Evolutionary conservation across 768 basidiomycete genomes (phyloP).

Genomic region (Calocybe gangraenosa): DNA sequence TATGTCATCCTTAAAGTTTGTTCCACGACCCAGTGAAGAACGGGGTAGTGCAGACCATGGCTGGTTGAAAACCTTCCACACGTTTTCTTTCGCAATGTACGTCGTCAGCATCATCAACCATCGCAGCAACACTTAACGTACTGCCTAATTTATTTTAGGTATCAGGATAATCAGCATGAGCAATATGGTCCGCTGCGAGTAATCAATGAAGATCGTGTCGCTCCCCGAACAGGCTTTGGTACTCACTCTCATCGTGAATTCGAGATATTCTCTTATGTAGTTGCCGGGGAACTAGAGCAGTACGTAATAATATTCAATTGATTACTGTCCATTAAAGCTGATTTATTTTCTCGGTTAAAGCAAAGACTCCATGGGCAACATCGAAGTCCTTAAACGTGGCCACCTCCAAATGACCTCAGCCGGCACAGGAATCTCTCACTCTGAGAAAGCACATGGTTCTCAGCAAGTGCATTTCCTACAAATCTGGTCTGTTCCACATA

Average conservation of each 20-base stretch:
- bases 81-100: constrained; percentile 72
- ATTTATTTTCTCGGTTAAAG: too few relatives aligned
- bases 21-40: constrained; percentile 54
- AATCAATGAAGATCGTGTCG: constrained; percentile 92
- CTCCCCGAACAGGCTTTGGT: constrained; percentile 74
- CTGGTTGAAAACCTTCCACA: constrained; percentile 87
- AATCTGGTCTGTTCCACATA: constrained; percentile 39
- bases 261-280: constrained; percentile 90
- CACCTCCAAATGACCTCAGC: constrained; percentile 90
- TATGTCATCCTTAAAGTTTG: constrained; percentile 34
- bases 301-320: constrained; percentile 41
- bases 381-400: constrained; percentile 84
- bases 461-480: constrained; percentile 38
- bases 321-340: background rate
- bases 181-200: constrained; percentile 77
- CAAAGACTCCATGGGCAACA: constrained; percentile 89
- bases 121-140: too few relatives aligned
- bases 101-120: constrained; percentile 20
- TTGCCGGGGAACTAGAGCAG: constrained; percentile 80
- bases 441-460: constrained; percentile 44
- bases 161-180: constrained; percentile 53
- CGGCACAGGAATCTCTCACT: constrained; percentile 89
- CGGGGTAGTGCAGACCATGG: constrained; percentile 76
- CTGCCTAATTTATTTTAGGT: constrained; percentile 31
- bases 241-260: constrained; percentile 81